phyloP scores from a whole-genome alignment of 768 basidiomycete genomes.

The Tricholomella constricta region DNA sequence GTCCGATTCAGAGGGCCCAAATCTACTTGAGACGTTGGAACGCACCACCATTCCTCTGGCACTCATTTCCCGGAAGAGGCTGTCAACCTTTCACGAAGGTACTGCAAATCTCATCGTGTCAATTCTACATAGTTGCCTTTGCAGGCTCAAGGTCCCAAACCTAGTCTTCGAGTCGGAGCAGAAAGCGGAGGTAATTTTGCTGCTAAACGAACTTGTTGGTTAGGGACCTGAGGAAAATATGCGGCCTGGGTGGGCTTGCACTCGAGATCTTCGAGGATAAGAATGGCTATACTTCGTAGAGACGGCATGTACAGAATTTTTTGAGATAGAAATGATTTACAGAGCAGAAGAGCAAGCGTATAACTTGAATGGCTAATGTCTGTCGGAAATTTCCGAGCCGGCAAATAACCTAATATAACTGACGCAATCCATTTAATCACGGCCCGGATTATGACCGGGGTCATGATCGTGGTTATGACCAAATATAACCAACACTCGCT shows the following conservation, averaged over 20 bases:
- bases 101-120: background rate
- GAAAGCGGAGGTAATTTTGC: constrained; percentile 61
- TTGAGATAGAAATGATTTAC: too few relatives aligned
- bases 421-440: too few relatives aligned
- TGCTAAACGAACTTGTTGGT: constrained; percentile 48
- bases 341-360: too few relatives aligned
- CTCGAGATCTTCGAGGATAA: constrained; percentile 48
- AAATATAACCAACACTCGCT: too few relatives aligned
- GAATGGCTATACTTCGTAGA: constrained; percentile 36
- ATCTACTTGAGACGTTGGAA: background rate
- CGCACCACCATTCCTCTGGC: constrained; percentile 37
- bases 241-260: constrained; percentile 51
- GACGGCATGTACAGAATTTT: too few relatives aligned
- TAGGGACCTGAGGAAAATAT: constrained; percentile 56
- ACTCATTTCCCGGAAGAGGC: constrained; percentile 58
- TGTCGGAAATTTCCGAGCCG: too few relatives aligned
- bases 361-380: too few relatives aligned
- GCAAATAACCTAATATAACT: too few relatives aligned
- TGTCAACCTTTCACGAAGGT: constrained; percentile 30
- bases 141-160: constrained; percentile 39
- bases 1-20: constrained; percentile 15
- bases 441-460: too few relatives aligned
- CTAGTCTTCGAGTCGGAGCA: constrained; percentile 52
- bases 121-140: too few relatives aligned
- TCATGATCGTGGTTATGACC: too few relatives aligned